Conservation (phyloP, 2,329 filamentous ascomycete genomes). For the Ophiostoma triangulosporum region DNA sequence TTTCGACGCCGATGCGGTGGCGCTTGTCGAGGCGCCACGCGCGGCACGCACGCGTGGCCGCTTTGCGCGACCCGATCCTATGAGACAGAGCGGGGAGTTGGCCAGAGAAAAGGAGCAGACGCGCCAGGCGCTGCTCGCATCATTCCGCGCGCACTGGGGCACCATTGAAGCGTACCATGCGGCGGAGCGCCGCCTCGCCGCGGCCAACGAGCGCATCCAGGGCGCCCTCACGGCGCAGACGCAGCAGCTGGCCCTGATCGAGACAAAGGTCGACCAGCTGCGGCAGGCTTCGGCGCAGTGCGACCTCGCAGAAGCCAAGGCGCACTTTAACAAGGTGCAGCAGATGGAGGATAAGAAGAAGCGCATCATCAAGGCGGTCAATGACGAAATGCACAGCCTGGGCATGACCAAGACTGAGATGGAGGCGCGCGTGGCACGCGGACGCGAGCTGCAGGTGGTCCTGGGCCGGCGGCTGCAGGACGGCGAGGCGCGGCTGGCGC, state of each 20-base stretch:
- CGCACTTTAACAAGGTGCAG: constrained; percentile 1
- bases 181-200: background rate
- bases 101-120: background rate
- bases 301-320: background rate
- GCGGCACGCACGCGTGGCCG: background rate
- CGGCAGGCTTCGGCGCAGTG: too few species aligned
- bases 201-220: constrained; percentile 6
- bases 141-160: constrained; percentile 6
- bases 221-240: background rate
- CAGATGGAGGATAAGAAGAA: background rate
- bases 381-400: constrained; percentile 16
- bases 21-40: background rate
- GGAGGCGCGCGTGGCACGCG: constrained; percentile 5
- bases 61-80: too few species aligned
- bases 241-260: constrained; percentile 1
- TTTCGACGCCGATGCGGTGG: constrained; percentile 2
- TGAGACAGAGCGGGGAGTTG: too few species aligned
- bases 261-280: background rate
- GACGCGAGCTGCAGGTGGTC: constrained; percentile 1
- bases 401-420: constrained; percentile 1
- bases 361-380: background rate
- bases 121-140: background rate
- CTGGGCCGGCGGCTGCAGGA: constrained; percentile 5
- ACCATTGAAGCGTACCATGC: background rate
- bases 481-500: constrained; percentile 5